Evolutionary conservation across 2,329 filamentous ascomycete genomes (phyloP).

Genomic region (Sporothrix mexicana): DNA sequence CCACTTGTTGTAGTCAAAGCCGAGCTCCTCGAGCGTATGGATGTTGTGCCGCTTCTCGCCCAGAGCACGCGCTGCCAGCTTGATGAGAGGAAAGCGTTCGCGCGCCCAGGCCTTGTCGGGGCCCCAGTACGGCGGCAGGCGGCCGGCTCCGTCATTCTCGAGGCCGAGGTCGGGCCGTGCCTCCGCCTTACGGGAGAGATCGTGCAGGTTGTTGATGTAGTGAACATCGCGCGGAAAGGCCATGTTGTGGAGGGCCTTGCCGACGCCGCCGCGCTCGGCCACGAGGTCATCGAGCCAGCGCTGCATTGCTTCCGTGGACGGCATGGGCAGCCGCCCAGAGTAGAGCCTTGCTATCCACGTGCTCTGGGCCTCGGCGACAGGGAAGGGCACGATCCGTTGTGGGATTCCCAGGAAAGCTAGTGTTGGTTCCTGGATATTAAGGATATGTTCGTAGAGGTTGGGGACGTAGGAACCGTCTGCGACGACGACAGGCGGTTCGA

Average conservation of each 20-base stretch:
- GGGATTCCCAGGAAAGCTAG: slow-evolving; percentile 69
- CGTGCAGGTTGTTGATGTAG: slow-evolving; percentile 64
- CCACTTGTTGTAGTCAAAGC: slow-evolving; percentile 48
- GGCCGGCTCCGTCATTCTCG: slow-evolving; percentile 47
- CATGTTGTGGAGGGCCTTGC: slow-evolving; percentile 45
- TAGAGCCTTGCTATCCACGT: slow-evolving; percentile 71
- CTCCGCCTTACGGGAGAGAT: slow-evolving; percentile 52
- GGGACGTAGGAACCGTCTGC: slow-evolving; percentile 61
- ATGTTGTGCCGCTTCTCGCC: slow-evolving; percentile 47
- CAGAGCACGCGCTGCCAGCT: slow-evolving; percentile 47
- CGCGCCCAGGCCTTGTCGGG: slow-evolving; percentile 50
- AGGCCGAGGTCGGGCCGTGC: slow-evolving; percentile 41
- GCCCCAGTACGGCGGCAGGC: slow-evolving; percentile 50
- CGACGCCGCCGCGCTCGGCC: slow-evolving; percentile 25
- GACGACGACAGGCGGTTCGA: slow-evolving; percentile 56
- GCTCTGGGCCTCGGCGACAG: slow-evolving; percentile 70
- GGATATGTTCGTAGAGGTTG: slow-evolving; percentile 51
- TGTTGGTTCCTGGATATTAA: slow-evolving; percentile 70
- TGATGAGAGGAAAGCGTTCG: slow-evolving; percentile 50
- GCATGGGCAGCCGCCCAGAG: slow-evolving; percentile 64
- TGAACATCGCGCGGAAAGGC: slow-evolving; percentile 60
- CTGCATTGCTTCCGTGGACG: slow-evolving; percentile 42
- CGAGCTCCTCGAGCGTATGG: slow-evolving; percentile 47
- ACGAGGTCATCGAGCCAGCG: neutral
- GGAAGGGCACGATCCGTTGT: slow-evolving; percentile 75